phyloP scores from a whole-genome alignment of 2,329 filamentous ascomycete species.

The Pseudocercospora macadamiae region DNA sequence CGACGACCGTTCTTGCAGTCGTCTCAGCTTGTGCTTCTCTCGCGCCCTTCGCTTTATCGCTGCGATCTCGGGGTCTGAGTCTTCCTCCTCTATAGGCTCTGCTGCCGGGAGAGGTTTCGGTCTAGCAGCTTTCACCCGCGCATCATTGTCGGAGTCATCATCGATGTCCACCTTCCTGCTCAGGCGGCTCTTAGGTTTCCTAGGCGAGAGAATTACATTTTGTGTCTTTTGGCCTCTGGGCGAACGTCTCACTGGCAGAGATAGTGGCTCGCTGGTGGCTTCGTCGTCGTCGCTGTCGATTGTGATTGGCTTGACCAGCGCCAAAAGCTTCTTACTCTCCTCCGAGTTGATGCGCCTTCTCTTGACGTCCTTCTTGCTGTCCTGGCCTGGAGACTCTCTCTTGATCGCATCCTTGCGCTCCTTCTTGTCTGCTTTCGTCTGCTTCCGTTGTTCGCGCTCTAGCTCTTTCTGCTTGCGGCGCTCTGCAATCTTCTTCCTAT shows the following conservation, averaged over 20 bases:
- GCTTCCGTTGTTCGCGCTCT: slow-evolving; percentile 32
- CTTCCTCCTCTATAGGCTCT: slow-evolving; percentile 39
- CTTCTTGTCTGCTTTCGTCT: slow-evolving; percentile 38
- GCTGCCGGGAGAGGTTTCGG: slow-evolving; percentile 1
- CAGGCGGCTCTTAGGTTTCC: slow-evolving; percentile 9
- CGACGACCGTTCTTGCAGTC: slow-evolving; percentile 16
- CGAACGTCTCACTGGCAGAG: slow-evolving; percentile 17
- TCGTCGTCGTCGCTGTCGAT: slow-evolving; percentile 20
- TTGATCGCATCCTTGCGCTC: slow-evolving; percentile 33
- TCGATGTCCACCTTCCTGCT: slow-evolving; percentile 12
- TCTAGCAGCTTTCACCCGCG: slow-evolving; percentile 10
- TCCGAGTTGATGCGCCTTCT: slow-evolving; percentile 34
- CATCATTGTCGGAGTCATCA: slow-evolving; percentile 27
- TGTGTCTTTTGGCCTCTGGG: slow-evolving; percentile 22
- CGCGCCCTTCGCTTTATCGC: slow-evolving; percentile 47
- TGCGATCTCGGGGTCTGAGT: slow-evolving; percentile 45
- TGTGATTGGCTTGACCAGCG: slow-evolving; percentile 14
- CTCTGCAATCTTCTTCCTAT: slow-evolving; percentile 39
- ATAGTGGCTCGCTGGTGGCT: slow-evolving; percentile 9
- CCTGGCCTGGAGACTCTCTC: slow-evolving; percentile 31
- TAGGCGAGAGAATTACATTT: slow-evolving; percentile 10
- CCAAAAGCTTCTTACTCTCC: slow-evolving; percentile 30
- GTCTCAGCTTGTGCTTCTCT: slow-evolving; percentile 31
- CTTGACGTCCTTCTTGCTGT: slow-evolving; percentile 25
- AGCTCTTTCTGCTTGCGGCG: slow-evolving; percentile 37